Percentiles rank a stretch among this genome's conserved stretches.
Conservation (phyloP, 345 rosid species). For the Linum usitatissimum region DNA sequence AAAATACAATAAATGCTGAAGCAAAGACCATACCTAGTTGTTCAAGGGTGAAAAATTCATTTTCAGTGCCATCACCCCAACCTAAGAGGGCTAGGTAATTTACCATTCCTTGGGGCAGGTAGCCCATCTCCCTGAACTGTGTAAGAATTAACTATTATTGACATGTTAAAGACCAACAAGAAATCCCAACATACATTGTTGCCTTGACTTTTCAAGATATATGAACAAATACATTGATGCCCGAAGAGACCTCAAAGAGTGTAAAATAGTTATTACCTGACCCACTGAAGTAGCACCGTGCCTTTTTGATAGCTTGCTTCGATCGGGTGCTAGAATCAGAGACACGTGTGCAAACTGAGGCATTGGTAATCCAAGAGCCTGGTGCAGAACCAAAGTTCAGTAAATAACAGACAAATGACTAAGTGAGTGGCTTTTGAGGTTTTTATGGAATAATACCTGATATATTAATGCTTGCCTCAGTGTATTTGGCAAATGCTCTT, state of each 20-base stretch:
- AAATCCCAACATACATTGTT: too few relatives aligned
- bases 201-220: background rate
- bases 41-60: slow-evolving; percentile 77
- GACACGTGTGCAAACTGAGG: slow-evolving; percentile 89
- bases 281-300: slow-evolving; percentile 97
- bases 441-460: slow-evolving; percentile 36
- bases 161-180: background rate
- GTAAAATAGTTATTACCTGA: slow-evolving; percentile 41
- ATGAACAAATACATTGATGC: background rate
- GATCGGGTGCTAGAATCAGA: slow-evolving; percentile 86
- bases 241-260: slow-evolving; percentile 6
- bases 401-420: slow-evolving; percentile 1
- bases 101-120: slow-evolving; percentile 85
- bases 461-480: slow-evolving; percentile 87
- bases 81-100: slow-evolving; percentile 90
- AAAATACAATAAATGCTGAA: background rate
- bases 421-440: background rate
- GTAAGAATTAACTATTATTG: slow-evolving; percentile 4
- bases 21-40: slow-evolving; percentile 52
- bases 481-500: slow-evolving; percentile 91
- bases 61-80: slow-evolving; percentile 99
- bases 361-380: slow-evolving; percentile 91
- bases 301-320: slow-evolving; percentile 88
- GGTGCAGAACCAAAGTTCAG: slow-evolving; percentile 20
- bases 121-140: slow-evolving; percentile 93